Percentiles rank a stretch among this genome's conserved stretches.
Evolutionary conservation across 257 asterid genomes (phyloP).

Genomic region (Ophiorrhiza pumila): DNA sequence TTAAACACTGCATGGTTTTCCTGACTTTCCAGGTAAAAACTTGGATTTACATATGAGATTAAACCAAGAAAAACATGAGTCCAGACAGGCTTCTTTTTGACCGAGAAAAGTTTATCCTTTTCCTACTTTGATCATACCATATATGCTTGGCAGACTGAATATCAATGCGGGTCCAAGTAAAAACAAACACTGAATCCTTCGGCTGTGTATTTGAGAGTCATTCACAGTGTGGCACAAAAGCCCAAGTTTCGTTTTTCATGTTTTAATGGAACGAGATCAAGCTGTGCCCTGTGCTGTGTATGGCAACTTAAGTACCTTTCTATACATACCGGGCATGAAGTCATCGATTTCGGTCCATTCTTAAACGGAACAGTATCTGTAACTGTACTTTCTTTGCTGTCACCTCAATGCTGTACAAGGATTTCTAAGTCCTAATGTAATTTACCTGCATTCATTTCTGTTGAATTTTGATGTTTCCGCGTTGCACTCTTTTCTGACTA

Average conservation of each 20-base stretch:
- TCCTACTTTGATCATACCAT: slow-evolving; percentile 5
- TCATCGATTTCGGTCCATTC: slow-evolving; percentile 8
- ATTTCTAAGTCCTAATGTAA: background rate
- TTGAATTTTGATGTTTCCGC: background rate
- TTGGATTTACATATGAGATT: slow-evolving; percentile 9
- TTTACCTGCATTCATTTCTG: background rate
- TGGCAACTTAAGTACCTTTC: slow-evolving; percentile 10
- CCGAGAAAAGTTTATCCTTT: slow-evolving; percentile 23
- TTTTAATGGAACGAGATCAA: slow-evolving; percentile 13
- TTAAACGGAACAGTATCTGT: slow-evolving; percentile 22
- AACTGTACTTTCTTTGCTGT: background rate
- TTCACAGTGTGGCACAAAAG: background rate
- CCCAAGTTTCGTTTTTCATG: slow-evolving; percentile 13
- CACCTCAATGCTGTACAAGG: slow-evolving; percentile 6
- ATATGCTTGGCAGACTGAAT: slow-evolving; percentile 11
- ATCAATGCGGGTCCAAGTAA: slow-evolving; percentile 16
- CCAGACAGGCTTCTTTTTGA: slow-evolving; percentile 22
- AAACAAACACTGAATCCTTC: slow-evolving; percentile 19
- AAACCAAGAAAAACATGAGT: slow-evolving; percentile 16
- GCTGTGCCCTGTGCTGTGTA: slow-evolving; percentile 18
- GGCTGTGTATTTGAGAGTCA: slow-evolving; percentile 12
- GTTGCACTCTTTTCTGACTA: background rate
- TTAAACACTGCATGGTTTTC: background rate
- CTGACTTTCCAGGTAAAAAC: slow-evolving; percentile 3
- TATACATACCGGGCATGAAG: background rate